Evolutionary conservation across 495 filamentous ascomycete species (phyloP).

Genomic region (Penicillium lagena): DNA sequence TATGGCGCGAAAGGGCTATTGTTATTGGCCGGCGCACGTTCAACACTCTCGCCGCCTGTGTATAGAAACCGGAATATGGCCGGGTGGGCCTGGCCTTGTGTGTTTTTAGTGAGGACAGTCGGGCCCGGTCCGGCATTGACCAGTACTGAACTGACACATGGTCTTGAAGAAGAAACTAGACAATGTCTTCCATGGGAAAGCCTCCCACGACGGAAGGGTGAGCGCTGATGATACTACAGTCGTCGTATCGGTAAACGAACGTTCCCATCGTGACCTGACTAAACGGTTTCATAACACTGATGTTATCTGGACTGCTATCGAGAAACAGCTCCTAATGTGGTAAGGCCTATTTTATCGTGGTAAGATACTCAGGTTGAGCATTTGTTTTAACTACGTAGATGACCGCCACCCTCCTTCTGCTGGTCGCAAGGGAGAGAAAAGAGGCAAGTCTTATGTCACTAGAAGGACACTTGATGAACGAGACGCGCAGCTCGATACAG

Average conservation of each 20-base stretch:
- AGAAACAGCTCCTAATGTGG: constrained; percentile 7
- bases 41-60: no score
- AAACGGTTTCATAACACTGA: constrained; percentile 7
- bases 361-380: constrained; percentile 12
- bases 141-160: no score
- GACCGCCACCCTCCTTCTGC: constrained; percentile 1
- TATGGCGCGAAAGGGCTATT: no score
- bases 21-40: no score
- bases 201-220: background rate
- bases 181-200: background rate
- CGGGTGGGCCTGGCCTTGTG: no score
- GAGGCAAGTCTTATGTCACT: constrained; percentile 5
- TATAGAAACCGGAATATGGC: no score
- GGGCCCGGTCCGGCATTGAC: no score
- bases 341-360: constrained; percentile 1
- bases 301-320: constrained; percentile 4
- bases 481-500: constrained; percentile 10
- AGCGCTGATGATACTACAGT: constrained; percentile 5
- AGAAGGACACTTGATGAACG: constrained; percentile 7
- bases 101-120: no score
- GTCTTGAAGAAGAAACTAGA: no score
- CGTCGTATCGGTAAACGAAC: constrained; percentile 11
- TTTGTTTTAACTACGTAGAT: constrained; percentile 10
- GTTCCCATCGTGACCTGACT: constrained; percentile 7
- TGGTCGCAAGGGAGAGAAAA: constrained; percentile 4